A percentile compares a stretch with the other conserved stretches of the same genome.
Conservation (phyloP, 352 stramenopile species). For the Phytopythium boreale region DNA sequence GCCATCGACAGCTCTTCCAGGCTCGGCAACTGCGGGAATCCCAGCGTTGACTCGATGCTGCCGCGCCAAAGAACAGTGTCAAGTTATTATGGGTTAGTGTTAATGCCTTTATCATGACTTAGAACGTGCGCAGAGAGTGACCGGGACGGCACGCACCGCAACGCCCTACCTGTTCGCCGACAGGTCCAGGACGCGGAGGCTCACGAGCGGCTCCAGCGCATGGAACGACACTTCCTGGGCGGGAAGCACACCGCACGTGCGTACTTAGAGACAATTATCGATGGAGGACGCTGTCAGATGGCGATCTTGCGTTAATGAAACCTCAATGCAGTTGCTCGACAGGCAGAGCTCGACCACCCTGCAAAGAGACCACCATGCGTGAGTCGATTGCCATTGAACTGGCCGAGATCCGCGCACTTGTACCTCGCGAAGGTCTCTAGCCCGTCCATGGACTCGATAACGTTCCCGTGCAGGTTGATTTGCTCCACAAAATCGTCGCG, state of each 20-base stretch:
- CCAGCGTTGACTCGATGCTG: conserved; percentile 53
- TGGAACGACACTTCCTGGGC: conserved; percentile 55
- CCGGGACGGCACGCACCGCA: not conserved
- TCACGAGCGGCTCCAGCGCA: conserved; percentile 54
- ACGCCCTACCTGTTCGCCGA: conserved; percentile 64
- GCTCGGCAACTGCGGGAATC: conserved; percentile 54
- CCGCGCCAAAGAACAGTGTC: not conserved
- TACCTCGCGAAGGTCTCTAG: conserved; percentile 57
- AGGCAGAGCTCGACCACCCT: conserved; percentile 71
- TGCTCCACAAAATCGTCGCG: conserved; percentile 54
- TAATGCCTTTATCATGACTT: not conserved
- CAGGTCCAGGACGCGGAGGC: conserved; percentile 68
- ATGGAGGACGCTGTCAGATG: too few species aligned
- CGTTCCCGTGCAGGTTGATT: conserved; percentile 79
- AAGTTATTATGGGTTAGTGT: not conserved
- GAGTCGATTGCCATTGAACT: not conserved
- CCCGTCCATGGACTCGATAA: conserved; percentile 58
- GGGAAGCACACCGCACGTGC: not conserved
- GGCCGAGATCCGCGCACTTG: not conserved
- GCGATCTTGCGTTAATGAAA: conserved; percentile 3
- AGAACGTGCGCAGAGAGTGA: too few species aligned
- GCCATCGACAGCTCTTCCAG: conserved; percentile 75
- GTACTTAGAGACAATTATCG: not conserved
- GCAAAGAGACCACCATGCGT: not conserved
- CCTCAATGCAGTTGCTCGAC: conserved; percentile 79